Percentiles rank a stretch among this genome's conserved stretches.
Conservation (phyloP, 768 basidiomycete species). For the Pseudohyphozyma bogoriensis region DNA sequence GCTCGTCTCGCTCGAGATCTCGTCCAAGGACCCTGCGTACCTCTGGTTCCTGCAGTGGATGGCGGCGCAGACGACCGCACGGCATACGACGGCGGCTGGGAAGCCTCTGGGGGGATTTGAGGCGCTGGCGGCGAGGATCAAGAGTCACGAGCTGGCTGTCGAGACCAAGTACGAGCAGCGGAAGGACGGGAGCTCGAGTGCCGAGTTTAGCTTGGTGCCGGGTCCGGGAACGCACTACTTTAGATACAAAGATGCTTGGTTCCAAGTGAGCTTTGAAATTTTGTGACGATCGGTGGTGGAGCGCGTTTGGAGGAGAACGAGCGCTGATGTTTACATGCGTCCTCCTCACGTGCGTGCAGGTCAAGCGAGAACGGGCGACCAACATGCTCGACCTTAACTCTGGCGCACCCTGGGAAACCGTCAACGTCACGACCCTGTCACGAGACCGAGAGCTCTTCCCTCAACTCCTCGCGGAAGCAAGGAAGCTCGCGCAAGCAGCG, state of each 20-base stretch:
- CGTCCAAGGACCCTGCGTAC: slow-evolving; percentile 87
- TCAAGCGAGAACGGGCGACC: slow-evolving; percentile 88
- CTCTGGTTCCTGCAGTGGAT: slow-evolving; percentile 98
- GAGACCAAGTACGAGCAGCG: slow-evolving; percentile 80
- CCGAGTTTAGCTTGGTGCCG: slow-evolving; percentile 84
- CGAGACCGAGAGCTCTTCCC: slow-evolving; percentile 74
- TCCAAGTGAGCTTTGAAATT: slow-evolving; percentile 67
- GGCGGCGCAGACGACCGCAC: slow-evolving; percentile 50
- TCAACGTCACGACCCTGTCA: slow-evolving; percentile 84
- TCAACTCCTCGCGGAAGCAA: slow-evolving; percentile 70
- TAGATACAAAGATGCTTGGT: slow-evolving; percentile 82
- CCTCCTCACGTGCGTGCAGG: slow-evolving; percentile 44
- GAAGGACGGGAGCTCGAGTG: slow-evolving; percentile 82
- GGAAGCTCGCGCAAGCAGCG: slow-evolving; percentile 68
- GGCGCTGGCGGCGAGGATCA: slow-evolving; percentile 38
- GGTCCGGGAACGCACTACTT: slow-evolving; percentile 93
- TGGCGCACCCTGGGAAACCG: slow-evolving; percentile 93
- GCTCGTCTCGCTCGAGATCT: slow-evolving; percentile 90
- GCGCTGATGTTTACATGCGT: too few species aligned
- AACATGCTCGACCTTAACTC: slow-evolving; percentile 83
- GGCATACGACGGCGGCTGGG: too few species aligned
- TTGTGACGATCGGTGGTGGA: too few species aligned
- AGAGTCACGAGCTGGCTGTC: slow-evolving; percentile 86
- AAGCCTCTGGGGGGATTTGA: slow-evolving; percentile 18
- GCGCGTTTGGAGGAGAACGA: too few species aligned